Base-by-base conservation (phyloP, 257 asterid species). In the Solanum medicagineum region DNA sequence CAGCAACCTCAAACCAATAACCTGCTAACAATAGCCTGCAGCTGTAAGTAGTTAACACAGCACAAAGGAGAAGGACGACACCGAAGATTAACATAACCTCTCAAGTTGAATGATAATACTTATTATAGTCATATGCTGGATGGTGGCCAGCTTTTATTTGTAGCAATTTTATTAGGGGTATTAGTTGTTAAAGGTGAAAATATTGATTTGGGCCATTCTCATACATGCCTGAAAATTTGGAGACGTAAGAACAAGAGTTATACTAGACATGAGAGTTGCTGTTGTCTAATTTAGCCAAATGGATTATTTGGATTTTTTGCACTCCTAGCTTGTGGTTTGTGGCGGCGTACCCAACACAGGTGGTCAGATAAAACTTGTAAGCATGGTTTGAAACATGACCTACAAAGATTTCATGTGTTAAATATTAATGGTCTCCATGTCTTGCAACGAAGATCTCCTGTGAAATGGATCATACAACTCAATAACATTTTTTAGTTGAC, bases 1-100 rank as follows among this genome's bases (percentile, higher is more conserved):
- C 90, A 12, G 90, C 84, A 26, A 88, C 69, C 63, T 81, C 84
- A 81, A 84, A 66, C 47, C 47, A 36, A 45, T 84, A 62, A 63
- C 75, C 62, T 40, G 29, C 55, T 40, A 70, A 40, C 26, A n/a
- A n/a, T n/a, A 70, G 16, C 54, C 32, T 49, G 62, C 59, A 75
- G 82, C 62, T 49, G 82, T 24, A 51, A 42, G 55, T 10, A 40
- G 80, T 32, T 40, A 49, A 75, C n/a, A 49, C 82, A 49, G 82
- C 59, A 24, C 24, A 75, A 75, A 47, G 13, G 22, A 22, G 60
- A 69, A 69, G 42, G 60, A 49, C 14, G 40, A 75, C 62, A 22
- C 42, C 42, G 15, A 70, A 75, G 45, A 24, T 24, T 75, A 47
- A 74, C 81, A 74, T 12, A 12, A n/a, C 47, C 59, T 47, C 81